These are phyloP conservation scores for Yarrowia yakushimensis DNA, from an alignment of 805 yeast genomes.

Conservation along the genomic window DNA sequence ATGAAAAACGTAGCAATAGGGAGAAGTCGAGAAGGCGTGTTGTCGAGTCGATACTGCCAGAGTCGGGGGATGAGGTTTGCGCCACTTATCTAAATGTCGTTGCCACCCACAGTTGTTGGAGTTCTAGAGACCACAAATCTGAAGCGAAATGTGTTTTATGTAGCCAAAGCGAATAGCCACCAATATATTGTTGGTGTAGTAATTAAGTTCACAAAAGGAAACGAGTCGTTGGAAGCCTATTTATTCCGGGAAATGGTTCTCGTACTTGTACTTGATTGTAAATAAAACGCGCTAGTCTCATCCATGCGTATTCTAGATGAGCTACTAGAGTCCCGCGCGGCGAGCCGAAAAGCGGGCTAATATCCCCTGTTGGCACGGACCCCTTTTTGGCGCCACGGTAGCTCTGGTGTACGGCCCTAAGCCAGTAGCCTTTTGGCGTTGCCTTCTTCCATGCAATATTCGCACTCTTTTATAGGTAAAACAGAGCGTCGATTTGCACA, in stretches of 20 bases:
- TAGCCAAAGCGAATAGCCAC: constrained; percentile 15
- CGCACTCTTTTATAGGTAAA: neutral
- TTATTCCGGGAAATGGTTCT: constrained; percentile 15
- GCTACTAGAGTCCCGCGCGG: too few relatives aligned
- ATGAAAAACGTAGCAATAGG: neutral
- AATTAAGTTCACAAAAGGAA: constrained; percentile 10
- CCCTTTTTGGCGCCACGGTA: neutral
- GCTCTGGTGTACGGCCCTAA: neutral
- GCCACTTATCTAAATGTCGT: neutral
- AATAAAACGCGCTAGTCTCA: neutral
- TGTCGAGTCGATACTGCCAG: neutral
- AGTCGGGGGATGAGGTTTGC: neutral
- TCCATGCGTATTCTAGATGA: constrained; percentile 1
- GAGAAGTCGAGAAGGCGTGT: neutral
- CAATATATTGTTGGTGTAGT: constrained; percentile 21
- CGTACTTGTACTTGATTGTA: too few relatives aligned
- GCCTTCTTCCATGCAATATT: constrained; percentile 5
- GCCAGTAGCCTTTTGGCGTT: neutral
- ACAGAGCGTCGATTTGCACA: neutral
- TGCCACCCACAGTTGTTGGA: neutral
- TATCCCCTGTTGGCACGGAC: neutral
- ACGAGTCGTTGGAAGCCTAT: constrained; percentile 16
- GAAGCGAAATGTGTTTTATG: neutral
- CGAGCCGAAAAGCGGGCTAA: neutral
- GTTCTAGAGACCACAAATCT: neutral